phyloP scores from a whole-genome alignment of 371 early-diverging fungal species.

The Polyrhizophydium stewartii region DNA sequence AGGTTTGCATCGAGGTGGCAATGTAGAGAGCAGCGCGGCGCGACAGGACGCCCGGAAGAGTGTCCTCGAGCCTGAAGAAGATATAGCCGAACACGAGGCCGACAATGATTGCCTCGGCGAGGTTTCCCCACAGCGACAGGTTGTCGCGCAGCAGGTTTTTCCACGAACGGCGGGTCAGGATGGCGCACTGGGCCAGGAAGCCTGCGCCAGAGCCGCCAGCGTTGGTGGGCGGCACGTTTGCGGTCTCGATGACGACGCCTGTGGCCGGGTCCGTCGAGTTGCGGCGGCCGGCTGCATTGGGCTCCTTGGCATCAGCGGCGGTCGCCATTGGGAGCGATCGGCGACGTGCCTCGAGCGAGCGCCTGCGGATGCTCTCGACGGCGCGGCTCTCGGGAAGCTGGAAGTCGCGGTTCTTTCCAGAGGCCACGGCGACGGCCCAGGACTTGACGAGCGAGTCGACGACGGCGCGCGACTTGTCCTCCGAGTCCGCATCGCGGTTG shows the following conservation, averaged over 20 bases:
- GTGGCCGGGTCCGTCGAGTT: neutral
- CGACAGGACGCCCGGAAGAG: constrained; percentile 21
- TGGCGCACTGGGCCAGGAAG: constrained; percentile 21
- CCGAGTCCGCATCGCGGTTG: constrained; percentile 24
- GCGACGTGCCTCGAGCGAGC: neutral
- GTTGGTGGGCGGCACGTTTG: neutral
- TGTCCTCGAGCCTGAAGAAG: constrained; percentile 15
- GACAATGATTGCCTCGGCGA: constrained; percentile 26
- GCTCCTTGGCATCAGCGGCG: neutral
- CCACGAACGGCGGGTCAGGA: constrained; percentile 19
- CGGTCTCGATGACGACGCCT: neutral
- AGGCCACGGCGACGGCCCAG: constrained; percentile 8
- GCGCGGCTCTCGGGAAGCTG: neutral
- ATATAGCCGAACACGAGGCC: constrained; percentile 21
- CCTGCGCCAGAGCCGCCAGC: constrained; percentile 17
- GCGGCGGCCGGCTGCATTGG: neutral
- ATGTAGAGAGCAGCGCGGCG: constrained; percentile 28
- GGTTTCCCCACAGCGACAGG: constrained; percentile 29
- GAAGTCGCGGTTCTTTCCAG: neutral
- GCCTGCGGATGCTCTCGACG: neutral
- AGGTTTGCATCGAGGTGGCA: constrained; percentile 22
- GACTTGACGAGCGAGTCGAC: constrained; percentile 18
- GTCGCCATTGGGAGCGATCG: no score
- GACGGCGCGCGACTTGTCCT: constrained; percentile 8
- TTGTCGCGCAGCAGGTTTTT: constrained; percentile 31